Percentiles rank a stretch among this genome's conserved stretches.
phyloP scores from a whole-genome alignment of 1,284 basidiomycete species.

The Gomphus bonarii region DNA sequence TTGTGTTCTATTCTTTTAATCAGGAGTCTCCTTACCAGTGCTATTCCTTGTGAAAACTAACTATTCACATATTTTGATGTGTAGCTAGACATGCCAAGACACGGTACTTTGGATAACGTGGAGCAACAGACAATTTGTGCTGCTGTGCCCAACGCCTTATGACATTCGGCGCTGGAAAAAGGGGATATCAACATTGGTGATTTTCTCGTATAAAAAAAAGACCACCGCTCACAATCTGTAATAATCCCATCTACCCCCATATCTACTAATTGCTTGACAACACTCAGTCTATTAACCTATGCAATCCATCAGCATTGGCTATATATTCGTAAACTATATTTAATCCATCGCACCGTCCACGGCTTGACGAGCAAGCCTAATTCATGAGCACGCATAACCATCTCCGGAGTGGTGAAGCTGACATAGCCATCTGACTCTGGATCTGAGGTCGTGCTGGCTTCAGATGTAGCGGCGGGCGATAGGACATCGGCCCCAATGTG shows the following conservation, averaged over 20 bases:
- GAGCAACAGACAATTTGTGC: slow-evolving; percentile 37
- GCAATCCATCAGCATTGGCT: not conserved
- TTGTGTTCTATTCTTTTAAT: too few relatives aligned
- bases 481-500: slow-evolving; percentile 55
- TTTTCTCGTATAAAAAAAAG: not conserved
- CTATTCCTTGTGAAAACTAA: too few relatives aligned
- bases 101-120: slow-evolving; percentile 41
- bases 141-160: slow-evolving; percentile 44
- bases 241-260: slow-evolving; percentile 66
- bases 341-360: slow-evolving; percentile 44
- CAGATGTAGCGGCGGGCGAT: slow-evolving; percentile 46
- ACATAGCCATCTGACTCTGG: slow-evolving; percentile 36
- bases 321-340: too few relatives aligned
- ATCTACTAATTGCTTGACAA: slow-evolving; percentile 46
- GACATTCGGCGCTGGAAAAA: slow-evolving; percentile 34
- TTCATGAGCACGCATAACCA: slow-evolving; percentile 57
- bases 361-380: slow-evolving; percentile 56
- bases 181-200: not conserved
- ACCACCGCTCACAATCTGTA: slow-evolving; percentile 39
- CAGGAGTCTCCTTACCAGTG: too few relatives aligned
- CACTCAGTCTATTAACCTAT: slow-evolving; percentile 49
- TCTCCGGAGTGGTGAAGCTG: slow-evolving; percentile 53
- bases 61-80: too few relatives aligned
- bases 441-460: slow-evolving; percentile 30
- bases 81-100: slow-evolving; percentile 47